Evolutionary conservation across 2,329 filamentous ascomycete genomes (phyloP).

Genomic region (Xylariaceae sp.): DNA sequence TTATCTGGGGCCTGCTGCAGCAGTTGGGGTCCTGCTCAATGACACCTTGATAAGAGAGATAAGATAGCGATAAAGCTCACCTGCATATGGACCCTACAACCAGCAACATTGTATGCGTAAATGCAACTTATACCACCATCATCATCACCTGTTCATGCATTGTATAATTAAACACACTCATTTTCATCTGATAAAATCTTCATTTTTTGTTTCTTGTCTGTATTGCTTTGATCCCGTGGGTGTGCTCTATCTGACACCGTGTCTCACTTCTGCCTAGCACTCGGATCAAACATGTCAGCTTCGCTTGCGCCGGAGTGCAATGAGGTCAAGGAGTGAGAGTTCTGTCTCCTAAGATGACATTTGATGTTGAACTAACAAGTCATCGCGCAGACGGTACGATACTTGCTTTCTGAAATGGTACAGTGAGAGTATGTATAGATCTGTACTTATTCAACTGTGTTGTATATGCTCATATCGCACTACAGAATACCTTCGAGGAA

Average conservation of each 20-base stretch:
- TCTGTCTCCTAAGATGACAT: constrained; percentile 8
- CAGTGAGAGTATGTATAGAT: constrained; percentile 76
- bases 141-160: too few species aligned
- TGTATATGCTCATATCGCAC: neutral
- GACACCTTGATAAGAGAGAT: constrained; percentile 5
- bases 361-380: constrained; percentile 8
- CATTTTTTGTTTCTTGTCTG: neutral
- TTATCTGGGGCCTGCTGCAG: constrained; percentile 2
- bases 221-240: too few species aligned
- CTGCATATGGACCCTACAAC: neutral
- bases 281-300: constrained; percentile 82
- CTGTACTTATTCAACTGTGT: neutral
- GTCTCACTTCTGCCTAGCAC: too few species aligned
- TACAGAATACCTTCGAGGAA: constrained; percentile 83
- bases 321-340: constrained; percentile 84
- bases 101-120: too few species aligned
- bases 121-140: too few species aligned
- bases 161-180: too few species aligned
- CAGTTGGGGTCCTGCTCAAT: neutral
- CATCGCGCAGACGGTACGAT: constrained; percentile 72
- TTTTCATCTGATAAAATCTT: neutral
- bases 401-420: constrained; percentile 99
- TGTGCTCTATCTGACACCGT: too few species aligned
- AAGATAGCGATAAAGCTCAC: constrained; percentile 4
- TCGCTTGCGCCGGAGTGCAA: constrained; percentile 95